Evolutionary conservation across 257 asterid genomes (phyloP).

Genomic region (Scutellaria barbata): DNA sequence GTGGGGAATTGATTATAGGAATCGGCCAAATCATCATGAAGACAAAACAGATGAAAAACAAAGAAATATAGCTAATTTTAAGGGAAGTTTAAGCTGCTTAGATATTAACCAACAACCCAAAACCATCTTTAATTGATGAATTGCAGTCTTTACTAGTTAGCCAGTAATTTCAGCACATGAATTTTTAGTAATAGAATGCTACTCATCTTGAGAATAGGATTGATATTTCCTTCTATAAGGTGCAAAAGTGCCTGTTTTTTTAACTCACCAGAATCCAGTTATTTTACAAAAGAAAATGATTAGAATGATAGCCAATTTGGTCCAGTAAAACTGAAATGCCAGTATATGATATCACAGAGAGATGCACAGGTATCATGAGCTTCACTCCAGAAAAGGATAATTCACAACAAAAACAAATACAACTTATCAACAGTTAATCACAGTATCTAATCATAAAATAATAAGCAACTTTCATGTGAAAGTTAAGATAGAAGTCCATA

Average conservation of each 20-base stretch:
- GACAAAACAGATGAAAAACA: background rate
- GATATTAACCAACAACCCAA: background rate
- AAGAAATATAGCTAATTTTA: background rate
- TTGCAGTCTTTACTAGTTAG: constrained; percentile 1
- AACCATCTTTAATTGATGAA: constrained; percentile 15
- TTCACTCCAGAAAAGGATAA: background rate
- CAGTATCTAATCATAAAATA: background rate
- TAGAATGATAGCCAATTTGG: background rate
- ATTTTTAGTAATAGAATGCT: background rate
- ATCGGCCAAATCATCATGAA: background rate
- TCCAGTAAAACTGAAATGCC: background rate
- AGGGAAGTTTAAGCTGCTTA: constrained; percentile 12
- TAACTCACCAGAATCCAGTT: background rate
- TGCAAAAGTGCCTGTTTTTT: background rate
- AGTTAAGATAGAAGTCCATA: background rate
- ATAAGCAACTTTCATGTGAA: background rate
- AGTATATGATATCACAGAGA: background rate
- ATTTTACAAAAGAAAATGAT: background rate
- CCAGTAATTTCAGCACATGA: background rate
- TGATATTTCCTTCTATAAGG: background rate
- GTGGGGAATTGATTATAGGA: background rate
- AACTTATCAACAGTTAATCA: background rate
- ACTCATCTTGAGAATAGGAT: background rate
- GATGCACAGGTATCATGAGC: background rate
- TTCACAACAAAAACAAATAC: constrained; percentile 1